A percentile compares a stretch with the other conserved stretches of the same genome.
Conservation (phyloP, 73 alveolate species). For the Paramecium caudatum region DNA sequence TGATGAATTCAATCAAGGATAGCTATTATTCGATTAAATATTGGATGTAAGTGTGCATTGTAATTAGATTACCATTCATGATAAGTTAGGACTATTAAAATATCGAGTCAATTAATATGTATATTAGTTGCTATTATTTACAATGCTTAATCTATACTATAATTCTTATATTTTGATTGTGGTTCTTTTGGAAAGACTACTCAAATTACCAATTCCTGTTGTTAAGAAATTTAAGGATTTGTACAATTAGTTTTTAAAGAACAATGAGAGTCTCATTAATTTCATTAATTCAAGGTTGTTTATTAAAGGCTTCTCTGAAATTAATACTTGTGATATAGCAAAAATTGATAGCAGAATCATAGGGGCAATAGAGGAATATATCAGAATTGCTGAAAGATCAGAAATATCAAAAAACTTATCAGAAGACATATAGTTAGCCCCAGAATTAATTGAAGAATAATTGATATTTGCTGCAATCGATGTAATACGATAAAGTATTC, state of each 20-base stretch:
- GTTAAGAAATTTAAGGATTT: slow-evolving; percentile 28
- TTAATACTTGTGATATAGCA: slow-evolving; percentile 43
- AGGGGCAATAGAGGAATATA: slow-evolving; percentile 46
- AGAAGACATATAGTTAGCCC: not conserved
- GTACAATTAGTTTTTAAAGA: slow-evolving; percentile 9
- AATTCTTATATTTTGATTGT: slow-evolving; percentile 20
- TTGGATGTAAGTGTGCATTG: slow-evolving; percentile 20
- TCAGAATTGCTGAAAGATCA: slow-evolving; percentile 23
- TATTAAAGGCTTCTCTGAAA: slow-evolving; percentile 43
- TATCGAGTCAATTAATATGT: slow-evolving; percentile 34
- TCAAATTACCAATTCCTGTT: slow-evolving; percentile 6
- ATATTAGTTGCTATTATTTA: not conserved
- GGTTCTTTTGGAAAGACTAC: not conserved
- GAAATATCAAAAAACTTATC: not conserved
- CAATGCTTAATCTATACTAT: slow-evolving; percentile 24
- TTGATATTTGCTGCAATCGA: not conserved
- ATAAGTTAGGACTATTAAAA: slow-evolving; percentile 43
- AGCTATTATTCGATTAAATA: slow-evolving; percentile 13
- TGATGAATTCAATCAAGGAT: slow-evolving; percentile 29
- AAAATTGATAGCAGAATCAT: slow-evolving; percentile 31
- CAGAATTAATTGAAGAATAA: slow-evolving; percentile 39
- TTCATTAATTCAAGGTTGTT: slow-evolving; percentile 12
- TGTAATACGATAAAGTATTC: not conserved
- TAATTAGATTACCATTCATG: not conserved
- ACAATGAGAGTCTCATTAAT: not conserved